Base-by-base conservation (phyloP, 805 yeast genomes). In the Metschnikowia baotianmanensis region DNA sequence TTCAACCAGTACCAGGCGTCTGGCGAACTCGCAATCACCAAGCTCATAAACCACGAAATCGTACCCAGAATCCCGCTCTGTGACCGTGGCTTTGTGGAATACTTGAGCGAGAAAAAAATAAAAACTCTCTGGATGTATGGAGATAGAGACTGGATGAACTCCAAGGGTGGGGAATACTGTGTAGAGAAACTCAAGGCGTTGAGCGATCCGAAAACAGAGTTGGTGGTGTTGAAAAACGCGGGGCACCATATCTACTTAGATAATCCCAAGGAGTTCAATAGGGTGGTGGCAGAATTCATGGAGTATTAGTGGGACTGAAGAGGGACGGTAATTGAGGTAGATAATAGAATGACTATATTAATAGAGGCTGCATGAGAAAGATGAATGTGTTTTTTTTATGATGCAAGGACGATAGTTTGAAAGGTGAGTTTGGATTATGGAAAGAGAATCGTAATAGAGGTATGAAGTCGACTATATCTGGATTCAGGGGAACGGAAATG, bases 161-260 rank as follows among this genome's bases (percentile, higher is more conserved):
- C 38, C 10, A 55, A 57, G 13, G 74, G 74, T 1, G 74, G 74
- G 1, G 46, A 57, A 40, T 57, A 59, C 44, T 56, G 68, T 13
- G 55, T 51, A 34, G 57, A 62, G 6, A 55, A 59, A 24, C 46
- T 69, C 4, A 16, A 37, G 17, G 45, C 45, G 6, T 34, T 50
- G 27, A 49, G 56, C 6, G 15, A 53, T 11, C 31, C 26, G 8
- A 23, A 25, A 12, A 35, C 63, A 3, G 40, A 38, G 2, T 62
- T 56, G 26, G 38, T 48, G 22, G 42, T 61, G 7, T 47, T 69
- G 10, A 44, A 57, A 18, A 55, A 62, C 48, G 72, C 74, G 22
- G 74, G 73, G 6, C 74, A 69, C 49, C 74, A 69, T 42, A 57
- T 69, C 25, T 69, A 69, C 43, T 57, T 69, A 46, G 74, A 69